Conservation (phyloP, 306 rosid species). For the Begonia masoniana region DNA sequence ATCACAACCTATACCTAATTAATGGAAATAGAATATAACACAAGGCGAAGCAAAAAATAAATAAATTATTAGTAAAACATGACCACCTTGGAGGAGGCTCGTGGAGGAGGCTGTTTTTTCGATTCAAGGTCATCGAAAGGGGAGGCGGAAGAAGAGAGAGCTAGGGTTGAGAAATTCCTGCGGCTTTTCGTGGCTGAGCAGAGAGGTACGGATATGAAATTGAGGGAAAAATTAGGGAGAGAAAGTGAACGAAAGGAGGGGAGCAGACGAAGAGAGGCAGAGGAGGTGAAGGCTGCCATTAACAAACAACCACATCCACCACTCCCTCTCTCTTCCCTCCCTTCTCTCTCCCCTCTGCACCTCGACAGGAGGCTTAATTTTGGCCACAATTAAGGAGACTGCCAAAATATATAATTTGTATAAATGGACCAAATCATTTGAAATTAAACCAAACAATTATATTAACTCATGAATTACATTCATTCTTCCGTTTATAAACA, state of each 20-base stretch:
- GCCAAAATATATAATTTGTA: too few species aligned
- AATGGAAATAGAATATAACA: not conserved
- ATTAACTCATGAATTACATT: too few species aligned
- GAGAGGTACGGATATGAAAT: constrained; percentile 10
- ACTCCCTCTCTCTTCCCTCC: not conserved
- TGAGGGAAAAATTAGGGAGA: constrained; percentile 1
- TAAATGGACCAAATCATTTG: too few species aligned
- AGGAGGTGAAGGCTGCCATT: constrained; percentile 75
- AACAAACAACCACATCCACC: constrained; percentile 21
- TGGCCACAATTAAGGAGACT: not conserved
- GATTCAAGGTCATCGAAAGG: constrained; percentile 42
- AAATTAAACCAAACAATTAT: too few species aligned
- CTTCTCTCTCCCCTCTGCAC: not conserved
- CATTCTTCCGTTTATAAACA: too few species aligned
- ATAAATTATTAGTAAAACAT: not conserved
- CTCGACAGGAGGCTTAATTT: not conserved
- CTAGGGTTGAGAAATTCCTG: constrained; percentile 20
- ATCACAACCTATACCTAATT: not conserved
- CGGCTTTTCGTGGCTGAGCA: constrained; percentile 10
- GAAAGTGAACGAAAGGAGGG: constrained; percentile 5
- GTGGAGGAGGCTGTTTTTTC: constrained; percentile 4
- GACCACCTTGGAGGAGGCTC: constrained; percentile 34
- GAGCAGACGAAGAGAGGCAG: constrained; percentile 24
- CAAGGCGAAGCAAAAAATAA: not conserved
- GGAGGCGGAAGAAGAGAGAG: constrained; percentile 36